These are phyloP conservation scores for Simplicillium sp. DNA, from an alignment of 2,329 filamentous ascomycete genomes.

Conservation along the genomic window DNA sequence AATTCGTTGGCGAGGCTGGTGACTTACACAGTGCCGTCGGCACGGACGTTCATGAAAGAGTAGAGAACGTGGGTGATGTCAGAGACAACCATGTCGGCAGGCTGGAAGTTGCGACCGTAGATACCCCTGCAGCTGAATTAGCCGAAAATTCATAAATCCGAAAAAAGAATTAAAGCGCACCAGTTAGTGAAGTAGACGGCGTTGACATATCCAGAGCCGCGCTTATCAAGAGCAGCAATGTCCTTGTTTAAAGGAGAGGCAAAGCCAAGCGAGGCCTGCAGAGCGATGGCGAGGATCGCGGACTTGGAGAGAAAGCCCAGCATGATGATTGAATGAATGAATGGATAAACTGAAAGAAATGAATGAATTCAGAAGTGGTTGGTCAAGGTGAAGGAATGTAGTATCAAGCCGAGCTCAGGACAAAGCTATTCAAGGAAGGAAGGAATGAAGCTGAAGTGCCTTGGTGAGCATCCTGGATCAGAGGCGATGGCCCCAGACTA, in stretches of 20 bases:
- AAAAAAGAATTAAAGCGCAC: slow-evolving; percentile 15
- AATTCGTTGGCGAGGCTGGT: too few relatives aligned
- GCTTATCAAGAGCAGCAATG: slow-evolving; percentile 9
- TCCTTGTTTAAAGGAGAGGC: slow-evolving; percentile 10
- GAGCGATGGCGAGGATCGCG: slow-evolving; percentile 15
- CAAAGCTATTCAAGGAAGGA: too few relatives aligned
- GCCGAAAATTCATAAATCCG: neutral
- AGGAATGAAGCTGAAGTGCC: too few relatives aligned
- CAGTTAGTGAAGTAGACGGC: slow-evolving; percentile 40
- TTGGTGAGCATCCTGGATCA: too few relatives aligned
- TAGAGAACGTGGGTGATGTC: slow-evolving; percentile 67
- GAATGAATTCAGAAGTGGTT: too few relatives aligned
- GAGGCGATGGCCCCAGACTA: too few relatives aligned
- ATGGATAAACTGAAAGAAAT: too few relatives aligned
- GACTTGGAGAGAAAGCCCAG: slow-evolving; percentile 13
- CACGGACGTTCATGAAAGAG: slow-evolving; percentile 15
- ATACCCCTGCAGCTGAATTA: slow-evolving; percentile 29
- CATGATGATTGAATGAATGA: slow-evolving; percentile 11
- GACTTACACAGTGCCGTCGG: slow-evolving; percentile 9
- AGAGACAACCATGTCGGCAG: slow-evolving; percentile 55
- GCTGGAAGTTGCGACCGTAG: slow-evolving; percentile 62
- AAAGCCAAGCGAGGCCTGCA: slow-evolving; percentile 14
- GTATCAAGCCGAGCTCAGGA: too few relatives aligned
- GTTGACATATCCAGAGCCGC: slow-evolving; percentile 19
- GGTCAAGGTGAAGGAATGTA: too few relatives aligned